A percentile compares a stretch with the other conserved stretches of the same genome.
Evolutionary conservation across 495 filamentous ascomycete genomes (phyloP).

Genomic region (Cryomyces antarcticus): DNA sequence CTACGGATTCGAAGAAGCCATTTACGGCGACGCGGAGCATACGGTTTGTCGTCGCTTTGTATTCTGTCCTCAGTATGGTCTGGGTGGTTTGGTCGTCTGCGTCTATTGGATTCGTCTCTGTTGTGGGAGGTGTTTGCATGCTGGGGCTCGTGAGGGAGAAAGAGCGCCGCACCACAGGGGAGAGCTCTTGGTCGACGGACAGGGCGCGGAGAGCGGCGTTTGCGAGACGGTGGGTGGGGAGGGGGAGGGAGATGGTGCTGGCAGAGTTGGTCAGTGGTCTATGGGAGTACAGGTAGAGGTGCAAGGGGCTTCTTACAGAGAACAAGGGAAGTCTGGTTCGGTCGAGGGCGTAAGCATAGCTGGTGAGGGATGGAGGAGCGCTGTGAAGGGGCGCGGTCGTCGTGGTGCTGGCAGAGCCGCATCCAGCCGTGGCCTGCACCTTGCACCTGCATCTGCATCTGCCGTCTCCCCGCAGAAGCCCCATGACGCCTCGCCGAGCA

Average conservation of each 20-base stretch:
- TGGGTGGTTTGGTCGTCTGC: conserved; percentile 19
- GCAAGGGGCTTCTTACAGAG: conserved; percentile 3
- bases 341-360: conserved; percentile 8
- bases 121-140: background rate
- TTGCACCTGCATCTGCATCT: no score
- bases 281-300: background rate
- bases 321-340: conserved; percentile 7
- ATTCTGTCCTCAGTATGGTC: conserved; percentile 50
- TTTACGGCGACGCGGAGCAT: conserved; percentile 96
- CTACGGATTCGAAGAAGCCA: conserved; percentile 86
- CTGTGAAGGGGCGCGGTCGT: no score
- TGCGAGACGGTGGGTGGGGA: conserved; percentile 66
- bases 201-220: conserved; percentile 54
- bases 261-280: background rate
- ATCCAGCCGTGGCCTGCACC: no score
- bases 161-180: conserved; percentile 52
- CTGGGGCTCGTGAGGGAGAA: conserved; percentile 33
- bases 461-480: no score
- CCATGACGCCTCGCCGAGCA: no score
- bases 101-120: conserved; percentile 3
- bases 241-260: conserved; percentile 63
- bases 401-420: no score
- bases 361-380: no score
- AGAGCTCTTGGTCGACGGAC: conserved; percentile 75
- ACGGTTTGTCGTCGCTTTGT: conserved; percentile 77